Evolutionary conservation across 805 yeast species (phyloP).

Genomic region (Yamadazyma olivae): DNA sequence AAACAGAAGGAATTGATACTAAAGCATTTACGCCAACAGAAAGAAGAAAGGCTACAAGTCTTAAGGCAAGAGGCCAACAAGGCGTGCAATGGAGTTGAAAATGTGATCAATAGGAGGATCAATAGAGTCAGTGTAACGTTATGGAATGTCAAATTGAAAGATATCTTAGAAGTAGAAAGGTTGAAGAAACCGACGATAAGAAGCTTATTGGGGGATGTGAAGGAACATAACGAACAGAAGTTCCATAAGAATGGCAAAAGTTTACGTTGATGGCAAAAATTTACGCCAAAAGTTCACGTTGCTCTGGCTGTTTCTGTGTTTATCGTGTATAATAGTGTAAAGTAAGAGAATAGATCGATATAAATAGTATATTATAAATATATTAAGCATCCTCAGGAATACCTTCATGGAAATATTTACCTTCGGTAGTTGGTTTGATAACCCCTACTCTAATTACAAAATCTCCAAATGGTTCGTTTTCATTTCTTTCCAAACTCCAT

Average conservation of each 20-base stretch:
- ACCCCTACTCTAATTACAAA: constrained; percentile 84
- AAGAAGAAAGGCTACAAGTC: constrained; percentile 16
- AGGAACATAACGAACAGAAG: constrained; percentile 1
- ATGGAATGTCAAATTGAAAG: constrained; percentile 46
- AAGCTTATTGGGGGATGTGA: constrained; percentile 23
- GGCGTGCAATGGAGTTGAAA: constrained; percentile 25
- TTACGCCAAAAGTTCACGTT: too few relatives aligned
- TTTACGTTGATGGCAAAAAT: background rate
- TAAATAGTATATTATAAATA: too few relatives aligned
- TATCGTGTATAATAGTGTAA: too few relatives aligned
- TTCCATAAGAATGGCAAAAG: too few relatives aligned
- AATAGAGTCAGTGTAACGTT: constrained; percentile 47
- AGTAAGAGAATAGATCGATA: too few relatives aligned
- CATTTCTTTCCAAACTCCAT: constrained; percentile 89
- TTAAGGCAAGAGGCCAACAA: constrained; percentile 24
- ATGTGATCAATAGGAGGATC: constrained; percentile 38
- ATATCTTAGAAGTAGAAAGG: constrained; percentile 45
- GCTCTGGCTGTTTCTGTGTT: too few relatives aligned
- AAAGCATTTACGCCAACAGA: constrained; percentile 21
- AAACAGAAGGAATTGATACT: constrained; percentile 38
- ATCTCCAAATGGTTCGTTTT: constrained; percentile 95
- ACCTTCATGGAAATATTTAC: constrained; percentile 92
- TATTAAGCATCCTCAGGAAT: constrained; percentile 69
- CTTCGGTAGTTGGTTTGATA: constrained; percentile 84
- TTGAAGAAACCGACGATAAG: constrained; percentile 30